Percentiles rank a stretch among this genome's conserved stretches.
Evolutionary conservation across 495 filamentous ascomycete genomes (phyloP).

Genomic region (Penicillium manginii): DNA sequence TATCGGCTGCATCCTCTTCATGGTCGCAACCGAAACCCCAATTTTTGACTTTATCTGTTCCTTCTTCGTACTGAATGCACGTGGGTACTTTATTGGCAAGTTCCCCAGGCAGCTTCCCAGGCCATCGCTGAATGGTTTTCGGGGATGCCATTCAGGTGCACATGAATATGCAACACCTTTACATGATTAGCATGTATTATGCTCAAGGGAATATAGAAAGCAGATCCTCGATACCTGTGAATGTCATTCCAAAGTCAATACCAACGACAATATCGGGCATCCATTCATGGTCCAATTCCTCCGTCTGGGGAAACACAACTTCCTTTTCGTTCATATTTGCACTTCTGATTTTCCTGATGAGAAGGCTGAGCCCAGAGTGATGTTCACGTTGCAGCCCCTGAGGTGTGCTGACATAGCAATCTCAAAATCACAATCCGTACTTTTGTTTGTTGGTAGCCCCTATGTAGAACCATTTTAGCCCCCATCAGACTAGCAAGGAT

Average conservation of each 20-base stretch:
- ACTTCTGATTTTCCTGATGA: too few relatives aligned
- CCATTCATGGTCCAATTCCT: conserved; percentile 9
- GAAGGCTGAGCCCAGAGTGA: too few relatives aligned
- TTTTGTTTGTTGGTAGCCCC: background rate
- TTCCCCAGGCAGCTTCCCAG: conserved; percentile 54
- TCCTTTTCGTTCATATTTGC: conserved; percentile 28
- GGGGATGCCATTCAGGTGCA: conserved; percentile 48
- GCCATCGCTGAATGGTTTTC: conserved; percentile 64
- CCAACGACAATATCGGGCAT: conserved; percentile 60
- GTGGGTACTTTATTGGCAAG: conserved; percentile 66
- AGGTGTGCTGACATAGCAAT: background rate
- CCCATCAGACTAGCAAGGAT: background rate
- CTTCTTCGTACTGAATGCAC: conserved; percentile 52
- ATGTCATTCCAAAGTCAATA: conserved; percentile 67
- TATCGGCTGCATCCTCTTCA: conserved; percentile 40
- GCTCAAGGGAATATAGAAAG: background rate
- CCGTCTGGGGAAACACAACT: conserved; percentile 12
- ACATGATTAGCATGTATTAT: conserved; percentile 1
- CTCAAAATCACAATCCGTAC: background rate
- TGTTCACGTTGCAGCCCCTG: background rate
- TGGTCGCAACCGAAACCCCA: conserved; percentile 64
- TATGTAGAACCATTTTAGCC: background rate
- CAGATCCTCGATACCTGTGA: conserved; percentile 45
- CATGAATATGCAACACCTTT: conserved; percentile 60
- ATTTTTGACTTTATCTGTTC: conserved; percentile 40